Evolutionary conservation across 768 basidiomycete species (phyloP).

Genomic region (Paxillus involutus): DNA sequence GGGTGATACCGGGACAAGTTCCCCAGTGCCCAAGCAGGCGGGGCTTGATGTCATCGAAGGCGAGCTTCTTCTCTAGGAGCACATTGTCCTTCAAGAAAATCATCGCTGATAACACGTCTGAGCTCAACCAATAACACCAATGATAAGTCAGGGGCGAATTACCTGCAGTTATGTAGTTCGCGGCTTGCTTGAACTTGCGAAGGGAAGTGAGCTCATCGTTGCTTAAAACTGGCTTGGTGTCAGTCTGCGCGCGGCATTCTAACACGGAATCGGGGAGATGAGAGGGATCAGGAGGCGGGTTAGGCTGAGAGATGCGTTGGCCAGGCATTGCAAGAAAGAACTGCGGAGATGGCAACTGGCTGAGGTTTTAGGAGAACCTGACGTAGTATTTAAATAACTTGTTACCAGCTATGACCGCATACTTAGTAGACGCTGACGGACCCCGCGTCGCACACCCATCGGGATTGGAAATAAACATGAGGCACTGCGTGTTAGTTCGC

Average conservation of each 20-base stretch:
- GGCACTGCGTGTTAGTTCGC: too few relatives aligned
- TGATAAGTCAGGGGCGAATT: slow-evolving; percentile 10
- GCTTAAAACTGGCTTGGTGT: slow-evolving; percentile 47
- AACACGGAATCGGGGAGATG: slow-evolving; percentile 59
- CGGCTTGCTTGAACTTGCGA: slow-evolving; percentile 56
- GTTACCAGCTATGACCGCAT: too few relatives aligned
- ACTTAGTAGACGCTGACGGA: too few relatives aligned
- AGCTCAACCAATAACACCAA: background rate
- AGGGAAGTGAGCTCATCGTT: slow-evolving; percentile 51
- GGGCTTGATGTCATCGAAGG: slow-evolving; percentile 72
- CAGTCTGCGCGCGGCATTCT: slow-evolving; percentile 47
- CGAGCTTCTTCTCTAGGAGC: slow-evolving; percentile 59
- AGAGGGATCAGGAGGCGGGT: slow-evolving; percentile 71
- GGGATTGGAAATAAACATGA: too few relatives aligned
- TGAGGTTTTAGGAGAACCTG: too few relatives aligned
- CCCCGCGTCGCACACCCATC: too few relatives aligned
- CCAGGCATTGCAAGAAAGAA: slow-evolving; percentile 47
- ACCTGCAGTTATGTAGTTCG: slow-evolving; percentile 73
- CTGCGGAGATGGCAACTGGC: background rate
- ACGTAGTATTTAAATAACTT: too few relatives aligned
- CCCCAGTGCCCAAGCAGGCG: slow-evolving; percentile 86
- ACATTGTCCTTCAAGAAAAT: slow-evolving; percentile 80
- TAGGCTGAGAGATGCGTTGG: slow-evolving; percentile 55
- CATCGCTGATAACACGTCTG: slow-evolving; percentile 52
- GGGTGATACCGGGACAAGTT: slow-evolving; percentile 74